These are phyloP conservation scores for Pseudocercospora eumusae DNA, from an alignment of 2,329 filamentous ascomycete species.

Conservation along the genomic window DNA sequence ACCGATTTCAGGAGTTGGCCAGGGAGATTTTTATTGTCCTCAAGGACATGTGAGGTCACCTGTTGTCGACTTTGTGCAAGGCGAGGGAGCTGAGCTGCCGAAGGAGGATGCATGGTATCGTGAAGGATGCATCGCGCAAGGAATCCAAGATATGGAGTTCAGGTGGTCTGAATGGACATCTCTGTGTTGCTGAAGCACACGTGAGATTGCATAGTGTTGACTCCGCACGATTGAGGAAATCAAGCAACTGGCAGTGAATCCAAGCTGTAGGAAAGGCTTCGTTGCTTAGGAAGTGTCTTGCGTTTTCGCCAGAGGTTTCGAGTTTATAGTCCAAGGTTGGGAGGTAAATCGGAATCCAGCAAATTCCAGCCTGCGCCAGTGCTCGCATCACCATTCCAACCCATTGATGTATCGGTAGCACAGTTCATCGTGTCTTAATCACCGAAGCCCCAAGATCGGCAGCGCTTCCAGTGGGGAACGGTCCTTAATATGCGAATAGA, in stretches of 20 bases:
- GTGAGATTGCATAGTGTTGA: no score
- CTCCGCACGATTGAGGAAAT: no score
- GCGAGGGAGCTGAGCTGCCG: neutral
- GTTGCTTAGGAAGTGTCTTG: no score
- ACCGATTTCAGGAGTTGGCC: constrained; percentile 19
- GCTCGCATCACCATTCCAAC: neutral
- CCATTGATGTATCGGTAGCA: neutral
- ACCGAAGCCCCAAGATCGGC: constrained; percentile 5
- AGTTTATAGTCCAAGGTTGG: constrained; percentile 2
- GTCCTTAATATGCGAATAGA: constrained; percentile 13
- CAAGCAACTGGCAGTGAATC: no score
- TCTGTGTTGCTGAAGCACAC: no score
- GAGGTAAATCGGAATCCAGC: constrained; percentile 19
- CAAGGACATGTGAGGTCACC: constrained; percentile 3
- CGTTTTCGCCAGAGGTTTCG: no score
- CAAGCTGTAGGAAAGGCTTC: no score
- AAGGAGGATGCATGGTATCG: neutral
- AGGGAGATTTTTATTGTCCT: constrained; percentile 21
- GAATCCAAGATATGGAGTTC: no score
- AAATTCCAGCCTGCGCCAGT: constrained; percentile 15
- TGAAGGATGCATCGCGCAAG: no score
- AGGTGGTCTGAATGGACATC: neutral
- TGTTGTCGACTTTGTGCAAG: neutral
- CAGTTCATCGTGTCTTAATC: neutral
- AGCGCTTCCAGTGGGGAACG: neutral